Evolutionary conservation across 2,329 filamentous ascomycete species (phyloP).

Genomic region (Botrytis fabae): DNA sequence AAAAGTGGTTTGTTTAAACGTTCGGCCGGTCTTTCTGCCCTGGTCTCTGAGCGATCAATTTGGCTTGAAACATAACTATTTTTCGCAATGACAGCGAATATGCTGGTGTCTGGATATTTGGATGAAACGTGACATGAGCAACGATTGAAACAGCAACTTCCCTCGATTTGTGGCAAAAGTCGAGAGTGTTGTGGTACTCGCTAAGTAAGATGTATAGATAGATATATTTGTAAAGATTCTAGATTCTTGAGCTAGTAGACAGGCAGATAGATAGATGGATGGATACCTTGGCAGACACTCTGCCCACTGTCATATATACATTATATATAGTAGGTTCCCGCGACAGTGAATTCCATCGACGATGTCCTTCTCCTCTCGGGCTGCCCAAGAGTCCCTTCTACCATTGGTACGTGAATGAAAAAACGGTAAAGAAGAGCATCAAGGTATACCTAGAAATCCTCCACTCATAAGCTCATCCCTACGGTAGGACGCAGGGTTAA

Average conservation of each 20-base stretch:
- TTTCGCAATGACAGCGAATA: neutral
- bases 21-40: neutral
- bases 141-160: neutral
- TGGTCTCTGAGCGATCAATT: neutral
- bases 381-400: neutral
- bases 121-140: neutral
- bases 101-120: neutral
- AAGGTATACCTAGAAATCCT: neutral
- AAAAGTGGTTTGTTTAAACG: conserved; percentile 1
- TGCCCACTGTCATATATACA: neutral
- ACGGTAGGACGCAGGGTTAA: neutral
- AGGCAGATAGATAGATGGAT: neutral
- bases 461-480: neutral
- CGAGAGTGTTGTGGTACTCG: neutral
- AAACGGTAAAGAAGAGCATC: conserved; percentile 1
- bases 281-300: neutral
- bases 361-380: neutral
- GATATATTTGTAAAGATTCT: neutral
- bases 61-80: neutral
- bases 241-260: neutral
- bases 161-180: neutral
- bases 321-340: neutral
- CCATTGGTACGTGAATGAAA: neutral
- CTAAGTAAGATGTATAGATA: neutral
- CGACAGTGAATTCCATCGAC: neutral